A percentile compares a stretch with the other conserved stretches of the same genome.
phyloP scores from a whole-genome alignment of 108 stramenopile genomes.

The Hondaea fermentalgiana region DNA sequence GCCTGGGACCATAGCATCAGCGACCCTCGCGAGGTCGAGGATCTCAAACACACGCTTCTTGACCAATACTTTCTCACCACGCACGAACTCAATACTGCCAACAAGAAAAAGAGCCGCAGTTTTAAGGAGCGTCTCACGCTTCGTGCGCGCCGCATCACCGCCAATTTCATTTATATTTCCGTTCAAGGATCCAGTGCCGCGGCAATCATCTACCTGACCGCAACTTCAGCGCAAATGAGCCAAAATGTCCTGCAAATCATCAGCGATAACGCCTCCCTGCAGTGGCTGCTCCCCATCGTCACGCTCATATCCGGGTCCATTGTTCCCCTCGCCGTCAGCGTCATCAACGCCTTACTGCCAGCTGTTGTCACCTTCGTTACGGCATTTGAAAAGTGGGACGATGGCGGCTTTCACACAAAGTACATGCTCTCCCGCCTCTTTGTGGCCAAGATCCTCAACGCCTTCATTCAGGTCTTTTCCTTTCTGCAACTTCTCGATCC shows the following conservation, averaged over 20 bases:
- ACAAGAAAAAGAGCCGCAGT: background rate
- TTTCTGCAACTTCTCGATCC: background rate
- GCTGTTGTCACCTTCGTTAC: background rate
- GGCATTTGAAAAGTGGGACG: background rate
- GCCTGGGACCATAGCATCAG: background rate
- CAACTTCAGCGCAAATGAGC: background rate
- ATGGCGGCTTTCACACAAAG: background rate
- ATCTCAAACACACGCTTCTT: background rate
- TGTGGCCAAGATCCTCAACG: constrained; percentile 13
- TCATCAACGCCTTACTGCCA: background rate
- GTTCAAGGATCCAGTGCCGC: background rate
- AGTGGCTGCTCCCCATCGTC: background rate
- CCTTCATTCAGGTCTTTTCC: background rate
- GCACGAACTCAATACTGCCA: background rate
- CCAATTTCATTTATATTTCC: background rate
- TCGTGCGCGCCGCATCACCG: background rate
- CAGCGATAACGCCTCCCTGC: background rate
- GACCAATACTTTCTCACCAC: background rate
- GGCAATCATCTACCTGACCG: background rate
- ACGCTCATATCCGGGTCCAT: constrained; percentile 2
- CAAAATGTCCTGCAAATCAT: background rate
- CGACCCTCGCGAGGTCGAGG: background rate
- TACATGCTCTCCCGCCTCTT: background rate
- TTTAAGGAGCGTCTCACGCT: background rate
- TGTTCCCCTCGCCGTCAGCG: background rate